Conservation (phyloP, 352 stramenopile species). For the Phytopythium montanum region DNA sequence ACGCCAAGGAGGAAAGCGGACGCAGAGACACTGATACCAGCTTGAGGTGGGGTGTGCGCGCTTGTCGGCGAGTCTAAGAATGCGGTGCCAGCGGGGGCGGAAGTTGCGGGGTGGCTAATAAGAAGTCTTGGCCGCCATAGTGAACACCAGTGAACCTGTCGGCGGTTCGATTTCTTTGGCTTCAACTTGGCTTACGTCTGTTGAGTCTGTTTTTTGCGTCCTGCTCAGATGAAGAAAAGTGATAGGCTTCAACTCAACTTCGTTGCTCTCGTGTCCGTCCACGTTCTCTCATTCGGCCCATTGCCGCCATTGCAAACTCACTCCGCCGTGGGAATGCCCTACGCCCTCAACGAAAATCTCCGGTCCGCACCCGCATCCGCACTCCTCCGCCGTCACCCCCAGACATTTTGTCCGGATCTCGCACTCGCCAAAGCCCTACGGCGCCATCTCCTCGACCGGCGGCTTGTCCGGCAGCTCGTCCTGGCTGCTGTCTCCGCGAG, state of each 20-base stretch:
- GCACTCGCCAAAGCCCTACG: constrained; percentile 22
- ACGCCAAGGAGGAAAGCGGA: neutral
- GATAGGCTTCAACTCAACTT: neutral
- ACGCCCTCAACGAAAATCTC: neutral
- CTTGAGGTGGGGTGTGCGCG: no score
- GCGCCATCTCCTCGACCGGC: constrained; percentile 35
- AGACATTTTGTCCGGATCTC: neutral
- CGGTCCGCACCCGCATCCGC: neutral
- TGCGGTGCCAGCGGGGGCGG: neutral
- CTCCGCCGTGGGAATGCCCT: neutral
- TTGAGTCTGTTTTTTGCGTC: neutral
- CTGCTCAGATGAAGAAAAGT: no score
- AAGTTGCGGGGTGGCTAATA: no score
- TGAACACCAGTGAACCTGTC: neutral
- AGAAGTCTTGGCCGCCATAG: no score
- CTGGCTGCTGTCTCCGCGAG: constrained; percentile 31
- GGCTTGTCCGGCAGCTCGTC: constrained; percentile 41
- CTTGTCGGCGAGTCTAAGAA: neutral
- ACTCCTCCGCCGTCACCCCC: neutral
- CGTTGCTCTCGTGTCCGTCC: no score
- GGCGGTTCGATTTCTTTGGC: neutral
- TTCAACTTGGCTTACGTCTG: constrained; percentile 5
- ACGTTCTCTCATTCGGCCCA: neutral
- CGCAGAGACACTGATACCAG: neutral
- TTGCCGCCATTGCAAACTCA: neutral